Evolutionary conservation across 768 basidiomycete genomes (phyloP).

Genomic region (Galerina marginata): DNA sequence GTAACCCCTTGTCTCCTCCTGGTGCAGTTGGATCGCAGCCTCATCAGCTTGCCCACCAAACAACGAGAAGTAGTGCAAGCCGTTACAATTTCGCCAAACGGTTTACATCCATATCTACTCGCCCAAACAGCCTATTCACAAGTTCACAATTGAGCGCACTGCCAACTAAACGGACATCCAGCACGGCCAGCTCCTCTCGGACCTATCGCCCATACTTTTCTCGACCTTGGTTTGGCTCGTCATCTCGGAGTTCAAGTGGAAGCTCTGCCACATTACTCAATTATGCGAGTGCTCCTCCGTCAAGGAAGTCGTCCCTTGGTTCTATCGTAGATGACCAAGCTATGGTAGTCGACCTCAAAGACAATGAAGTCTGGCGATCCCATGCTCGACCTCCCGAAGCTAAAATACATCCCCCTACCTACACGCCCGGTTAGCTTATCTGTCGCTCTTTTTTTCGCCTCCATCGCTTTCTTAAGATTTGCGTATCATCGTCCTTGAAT

Average conservation of each 20-base stretch:
- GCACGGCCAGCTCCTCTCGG: not conserved
- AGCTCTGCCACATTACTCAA: slow-evolving; percentile 1
- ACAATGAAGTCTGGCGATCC: not conserved
- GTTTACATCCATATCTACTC: not conserved
- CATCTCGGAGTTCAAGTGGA: not conserved
- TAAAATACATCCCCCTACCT: not conserved
- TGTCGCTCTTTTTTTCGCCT: too few species aligned
- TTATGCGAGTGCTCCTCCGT: slow-evolving; percentile 1
- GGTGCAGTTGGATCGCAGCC: not conserved
- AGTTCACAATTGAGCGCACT: not conserved
- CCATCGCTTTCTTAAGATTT: too few species aligned
- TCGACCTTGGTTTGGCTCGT: not conserved
- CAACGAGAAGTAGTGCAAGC: too few species aligned
- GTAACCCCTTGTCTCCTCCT: not conserved
- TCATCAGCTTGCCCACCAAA: not conserved
- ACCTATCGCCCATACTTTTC: not conserved
- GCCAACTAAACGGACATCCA: not conserved
- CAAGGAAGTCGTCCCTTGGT: not conserved
- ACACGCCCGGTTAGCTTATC: too few species aligned
- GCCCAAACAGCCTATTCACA: not conserved
- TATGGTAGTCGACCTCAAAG: not conserved
- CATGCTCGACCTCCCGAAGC: not conserved
- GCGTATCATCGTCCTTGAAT: too few species aligned
- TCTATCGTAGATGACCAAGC: not conserved
- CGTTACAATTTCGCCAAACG: not conserved